Conservation (phyloP, 208 protist genomes). For the Trichomonas vaginalis region DNA sequence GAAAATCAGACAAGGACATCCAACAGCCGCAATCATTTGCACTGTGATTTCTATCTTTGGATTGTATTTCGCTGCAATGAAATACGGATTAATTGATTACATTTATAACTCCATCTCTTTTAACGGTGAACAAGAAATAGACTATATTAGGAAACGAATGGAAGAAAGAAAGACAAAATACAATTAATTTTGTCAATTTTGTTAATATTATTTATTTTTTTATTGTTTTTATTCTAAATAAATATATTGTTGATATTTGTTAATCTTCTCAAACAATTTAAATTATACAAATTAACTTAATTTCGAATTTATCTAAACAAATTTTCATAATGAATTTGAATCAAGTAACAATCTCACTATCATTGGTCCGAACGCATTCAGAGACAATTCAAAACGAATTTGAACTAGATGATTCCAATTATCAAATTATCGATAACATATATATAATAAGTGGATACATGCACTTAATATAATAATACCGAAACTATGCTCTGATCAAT, state of each 20-base stretch:
- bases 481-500: too few species aligned
- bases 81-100: not conserved
- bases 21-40: not conserved
- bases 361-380: too few species aligned
- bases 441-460: too few species aligned
- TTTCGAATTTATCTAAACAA: too few species aligned
- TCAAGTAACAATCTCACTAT: too few species aligned
- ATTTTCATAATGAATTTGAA: too few species aligned
- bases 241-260: not conserved
- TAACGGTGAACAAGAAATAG: not conserved
- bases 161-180: not conserved
- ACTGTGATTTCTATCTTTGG: not conserved
- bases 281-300: too few species aligned
- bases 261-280: too few species aligned
- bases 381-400: too few species aligned
- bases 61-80: not conserved
- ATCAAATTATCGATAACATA: too few species aligned
- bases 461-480: too few species aligned
- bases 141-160: not conserved
- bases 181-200: not conserved
- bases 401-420: too few species aligned
- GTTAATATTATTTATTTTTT: not conserved
- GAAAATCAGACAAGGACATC: not conserved
- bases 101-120: not conserved
- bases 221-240: not conserved